A percentile compares a stretch with the other conserved stretches of the same genome.
phyloP scores from a whole-genome alignment of 2,329 filamentous ascomycete genomes.

The Calonectria multiphialidica region DNA sequence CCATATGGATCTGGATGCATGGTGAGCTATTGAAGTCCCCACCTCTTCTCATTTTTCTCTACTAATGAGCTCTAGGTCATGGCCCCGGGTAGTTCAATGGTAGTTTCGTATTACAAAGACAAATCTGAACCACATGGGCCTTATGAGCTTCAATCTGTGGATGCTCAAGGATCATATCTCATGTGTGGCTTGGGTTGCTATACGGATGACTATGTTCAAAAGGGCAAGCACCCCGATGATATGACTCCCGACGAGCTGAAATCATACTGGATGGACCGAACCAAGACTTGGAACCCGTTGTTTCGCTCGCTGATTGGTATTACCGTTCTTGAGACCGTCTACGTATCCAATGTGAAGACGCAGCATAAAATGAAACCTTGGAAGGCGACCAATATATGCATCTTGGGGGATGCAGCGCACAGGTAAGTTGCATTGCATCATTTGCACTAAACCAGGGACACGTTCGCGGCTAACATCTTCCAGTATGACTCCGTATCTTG shows the following conservation, averaged over 20 bases:
- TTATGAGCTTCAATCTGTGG: background rate
- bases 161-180: slow-evolving; percentile 4
- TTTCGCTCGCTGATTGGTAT: slow-evolving; percentile 8
- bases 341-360: slow-evolving; percentile 10
- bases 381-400: background rate
- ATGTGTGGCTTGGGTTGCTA: slow-evolving; percentile 17
- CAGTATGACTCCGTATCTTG: slow-evolving; percentile 19
- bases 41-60: too few species aligned
- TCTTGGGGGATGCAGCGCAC: slow-evolving; percentile 13
- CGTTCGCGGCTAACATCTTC: too few species aligned
- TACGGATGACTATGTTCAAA: background rate
- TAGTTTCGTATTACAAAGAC: slow-evolving; percentile 13
- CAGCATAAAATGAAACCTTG: slow-evolving; percentile 14
- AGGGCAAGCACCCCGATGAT: slow-evolving; percentile 8
- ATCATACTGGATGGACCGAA: background rate
- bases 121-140: slow-evolving; percentile 5
- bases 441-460: too few species aligned
- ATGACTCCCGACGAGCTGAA: slow-evolving; percentile 13
- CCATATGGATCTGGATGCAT: slow-evolving; percentile 14
- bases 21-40: background rate
- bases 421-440: background rate
- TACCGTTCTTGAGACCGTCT: background rate
- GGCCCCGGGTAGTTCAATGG: slow-evolving; percentile 15
- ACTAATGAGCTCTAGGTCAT: background rate
- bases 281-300: slow-evolving; percentile 10